phyloP scores from a whole-genome alignment of 306 rosid genomes.

The Dalbergia cochinchinensis region DNA sequence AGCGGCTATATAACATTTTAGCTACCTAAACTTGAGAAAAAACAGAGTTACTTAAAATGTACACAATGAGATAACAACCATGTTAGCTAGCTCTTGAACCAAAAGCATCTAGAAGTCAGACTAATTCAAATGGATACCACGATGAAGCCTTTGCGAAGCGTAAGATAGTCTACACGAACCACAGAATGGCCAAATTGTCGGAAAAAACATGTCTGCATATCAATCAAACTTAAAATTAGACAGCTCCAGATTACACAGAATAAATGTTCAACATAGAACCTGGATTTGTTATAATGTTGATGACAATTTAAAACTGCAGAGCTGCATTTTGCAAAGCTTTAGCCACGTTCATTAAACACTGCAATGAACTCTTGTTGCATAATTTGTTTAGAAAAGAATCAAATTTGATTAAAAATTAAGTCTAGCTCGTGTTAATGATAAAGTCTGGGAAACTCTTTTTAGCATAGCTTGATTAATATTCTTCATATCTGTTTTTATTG shows the following conservation, averaged over 20 bases:
- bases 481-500: not conserved
- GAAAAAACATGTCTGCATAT: constrained; percentile 71
- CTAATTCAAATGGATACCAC: constrained; percentile 53
- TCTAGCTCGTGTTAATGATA: not conserved
- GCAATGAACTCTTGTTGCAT: not conserved
- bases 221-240: constrained; percentile 10
- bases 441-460: not conserved
- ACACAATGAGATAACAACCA: not conserved
- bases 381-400: not conserved
- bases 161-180: constrained; percentile 68
- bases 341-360: not conserved
- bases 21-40: not conserved
- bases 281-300: not conserved
- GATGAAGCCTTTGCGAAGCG: constrained; percentile 80
- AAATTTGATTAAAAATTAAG: not conserved
- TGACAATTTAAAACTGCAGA: not conserved
- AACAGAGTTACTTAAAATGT: constrained; percentile 6
- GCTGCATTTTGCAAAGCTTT: not conserved
- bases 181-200: constrained; percentile 79
- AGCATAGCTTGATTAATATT: not conserved
- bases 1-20: not conserved
- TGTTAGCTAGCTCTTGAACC: not conserved
- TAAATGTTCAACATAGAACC: not conserved
- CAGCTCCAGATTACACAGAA: not conserved
- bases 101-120: not conserved